Conservation (phyloP, 805 yeast species). For the Lachancea meyersii region DNA sequence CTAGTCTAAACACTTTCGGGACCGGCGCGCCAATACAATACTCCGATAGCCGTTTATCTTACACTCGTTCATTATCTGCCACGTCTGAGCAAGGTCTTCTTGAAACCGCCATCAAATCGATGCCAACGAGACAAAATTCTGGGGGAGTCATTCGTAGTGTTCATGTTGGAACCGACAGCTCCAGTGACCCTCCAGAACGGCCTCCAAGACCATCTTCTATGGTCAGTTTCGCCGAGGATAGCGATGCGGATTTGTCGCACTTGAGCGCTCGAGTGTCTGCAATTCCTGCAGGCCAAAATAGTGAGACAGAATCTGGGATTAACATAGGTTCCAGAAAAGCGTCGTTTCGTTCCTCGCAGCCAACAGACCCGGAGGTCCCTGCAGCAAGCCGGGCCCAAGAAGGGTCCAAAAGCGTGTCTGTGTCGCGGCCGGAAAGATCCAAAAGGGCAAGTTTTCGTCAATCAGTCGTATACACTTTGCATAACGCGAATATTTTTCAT, state of each 20-base stretch:
- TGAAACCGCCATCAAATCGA: neutral
- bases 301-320: neutral
- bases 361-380: neutral
- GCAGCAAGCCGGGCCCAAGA: neutral
- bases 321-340: neutral
- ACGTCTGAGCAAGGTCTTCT: neutral
- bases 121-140: neutral
- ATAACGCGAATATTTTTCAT: conserved; percentile 4
- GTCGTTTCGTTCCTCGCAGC: no score
- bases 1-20: conserved; percentile 2
- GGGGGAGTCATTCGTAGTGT: neutral
- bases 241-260: neutral
- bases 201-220: conserved; percentile 7
- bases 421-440: conserved; percentile 3
- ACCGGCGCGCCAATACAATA: neutral
- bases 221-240: conserved; percentile 4
- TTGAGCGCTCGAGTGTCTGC: neutral
- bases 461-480: conserved; percentile 1
- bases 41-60: neutral
- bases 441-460: conserved; percentile 5
- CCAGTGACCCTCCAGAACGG: conserved; percentile 4
- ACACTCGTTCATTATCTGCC: neutral
- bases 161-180: neutral
- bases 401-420: neutral
- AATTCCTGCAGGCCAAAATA: neutral